Conservation (phyloP, 2,329 filamentous ascomycete genomes). For the Clonostachys sp. region DNA sequence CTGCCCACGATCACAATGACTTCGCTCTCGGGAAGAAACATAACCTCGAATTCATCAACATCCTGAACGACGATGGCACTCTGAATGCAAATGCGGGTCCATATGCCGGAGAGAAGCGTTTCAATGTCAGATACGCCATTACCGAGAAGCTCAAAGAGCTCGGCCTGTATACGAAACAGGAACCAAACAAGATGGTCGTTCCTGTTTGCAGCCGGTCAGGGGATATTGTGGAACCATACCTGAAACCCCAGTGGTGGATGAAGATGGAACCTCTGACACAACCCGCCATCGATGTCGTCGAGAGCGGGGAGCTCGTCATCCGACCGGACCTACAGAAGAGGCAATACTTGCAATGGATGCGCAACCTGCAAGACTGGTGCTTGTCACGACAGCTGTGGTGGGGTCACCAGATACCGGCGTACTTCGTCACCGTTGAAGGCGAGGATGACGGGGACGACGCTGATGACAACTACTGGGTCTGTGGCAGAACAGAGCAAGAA, state of each 20-base stretch:
- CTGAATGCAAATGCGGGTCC: constrained; percentile 81
- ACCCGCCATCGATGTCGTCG: constrained; percentile 76
- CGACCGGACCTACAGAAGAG: constrained; percentile 77
- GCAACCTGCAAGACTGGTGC: constrained; percentile 86
- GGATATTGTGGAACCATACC: constrained; percentile 88
- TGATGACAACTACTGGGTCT: constrained; percentile 74
- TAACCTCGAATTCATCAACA: constrained; percentile 87
- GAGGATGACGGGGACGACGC: constrained; percentile 53
- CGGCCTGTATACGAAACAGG: constrained; percentile 88
- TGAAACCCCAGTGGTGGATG: constrained; percentile 99
- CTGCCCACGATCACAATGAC: constrained; percentile 94
- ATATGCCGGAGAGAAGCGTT: constrained; percentile 84
- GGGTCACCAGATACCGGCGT: constrained; percentile 92
- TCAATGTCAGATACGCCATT: constrained; percentile 84
- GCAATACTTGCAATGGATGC: constrained; percentile 84
- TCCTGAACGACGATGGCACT: constrained; percentile 84
- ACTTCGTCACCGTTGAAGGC: constrained; percentile 77
- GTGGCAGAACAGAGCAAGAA: constrained; percentile 74
- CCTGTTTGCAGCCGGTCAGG: constrained; percentile 86
- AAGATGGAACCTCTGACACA: constrained; percentile 80
- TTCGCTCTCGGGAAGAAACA: constrained; percentile 79
- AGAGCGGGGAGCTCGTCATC: constrained; percentile 80
- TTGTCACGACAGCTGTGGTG: constrained; percentile 93
- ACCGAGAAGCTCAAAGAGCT: constrained; percentile 79
- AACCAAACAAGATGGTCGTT: constrained; percentile 92